Conservation (phyloP, 2,329 filamentous ascomycete genomes). For the Pezicula radicicola region DNA sequence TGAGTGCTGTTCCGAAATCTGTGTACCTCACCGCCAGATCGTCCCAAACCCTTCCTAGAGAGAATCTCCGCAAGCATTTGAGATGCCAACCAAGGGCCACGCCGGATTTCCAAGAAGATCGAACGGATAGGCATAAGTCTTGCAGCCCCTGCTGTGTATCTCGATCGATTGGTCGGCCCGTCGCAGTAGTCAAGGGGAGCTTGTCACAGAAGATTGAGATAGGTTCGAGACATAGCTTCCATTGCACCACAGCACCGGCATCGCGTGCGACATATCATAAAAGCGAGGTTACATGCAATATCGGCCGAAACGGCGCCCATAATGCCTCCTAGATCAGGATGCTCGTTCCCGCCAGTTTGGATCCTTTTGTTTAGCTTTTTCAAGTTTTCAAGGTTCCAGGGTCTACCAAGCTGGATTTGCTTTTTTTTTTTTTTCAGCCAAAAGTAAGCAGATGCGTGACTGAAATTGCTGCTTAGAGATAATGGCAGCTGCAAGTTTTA, state of each 20-base stretch:
- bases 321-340: background rate
- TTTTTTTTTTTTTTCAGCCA: slow-evolving; percentile 13
- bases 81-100: background rate
- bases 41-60: slow-evolving; percentile 7
- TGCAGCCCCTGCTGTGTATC: slow-evolving; percentile 17
- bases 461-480: slow-evolving; percentile 5
- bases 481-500: slow-evolving; percentile 7
- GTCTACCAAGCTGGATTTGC: slow-evolving; percentile 8
- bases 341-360: slow-evolving; percentile 1
- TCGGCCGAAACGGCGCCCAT: background rate
- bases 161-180: slow-evolving; percentile 18
- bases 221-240: slow-evolving; percentile 9
- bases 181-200: background rate
- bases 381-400: background rate
- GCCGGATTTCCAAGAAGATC: slow-evolving; percentile 5
- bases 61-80: background rate
- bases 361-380: background rate
- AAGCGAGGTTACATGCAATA: slow-evolving; percentile 7
- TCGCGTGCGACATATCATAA: slow-evolving; percentile 15
- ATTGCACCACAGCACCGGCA: slow-evolving; percentile 9
- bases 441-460: slow-evolving; percentile 13
- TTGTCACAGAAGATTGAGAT: slow-evolving; percentile 16
- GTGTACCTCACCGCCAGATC: background rate
- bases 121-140: background rate
- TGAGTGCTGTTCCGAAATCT: background rate